phyloP scores from a whole-genome alignment of 2,329 filamentous ascomycete genomes.

The Xylariaceae sp. region DNA sequence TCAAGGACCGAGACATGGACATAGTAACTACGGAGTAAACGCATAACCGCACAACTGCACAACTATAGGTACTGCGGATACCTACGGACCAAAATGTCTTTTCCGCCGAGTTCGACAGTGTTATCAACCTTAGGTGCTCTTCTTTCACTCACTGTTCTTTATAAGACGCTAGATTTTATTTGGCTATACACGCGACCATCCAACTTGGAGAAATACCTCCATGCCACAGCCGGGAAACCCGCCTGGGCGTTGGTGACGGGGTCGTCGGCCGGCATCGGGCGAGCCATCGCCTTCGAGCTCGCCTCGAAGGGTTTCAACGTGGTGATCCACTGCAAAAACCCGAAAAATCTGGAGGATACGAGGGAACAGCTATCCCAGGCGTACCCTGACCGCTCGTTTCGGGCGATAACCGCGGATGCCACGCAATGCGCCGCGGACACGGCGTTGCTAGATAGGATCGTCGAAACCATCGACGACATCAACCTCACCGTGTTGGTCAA shows the following conservation, averaged over 20 bases:
- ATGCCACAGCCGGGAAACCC: not conserved
- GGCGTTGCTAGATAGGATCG: not conserved
- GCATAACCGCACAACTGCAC: too few species aligned
- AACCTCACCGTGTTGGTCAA: conserved; percentile 58
- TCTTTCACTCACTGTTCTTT: not conserved
- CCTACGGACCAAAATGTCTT: not conserved
- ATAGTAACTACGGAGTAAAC: too few species aligned
- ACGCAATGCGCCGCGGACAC: conserved; percentile 14
- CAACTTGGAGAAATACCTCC: not conserved
- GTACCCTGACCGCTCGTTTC: conserved; percentile 45
- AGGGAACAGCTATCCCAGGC: conserved; percentile 41
- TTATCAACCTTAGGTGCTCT: not conserved
- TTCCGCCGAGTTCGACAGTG: not conserved
- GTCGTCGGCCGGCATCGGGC: conserved; percentile 58
- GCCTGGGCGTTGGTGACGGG: conserved; percentile 46
- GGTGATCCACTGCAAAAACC: conserved; percentile 59
- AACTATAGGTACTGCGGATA: too few species aligned
- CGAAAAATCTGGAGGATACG: conserved; percentile 48
- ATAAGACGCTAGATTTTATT: not conserved
- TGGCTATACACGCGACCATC: not conserved
- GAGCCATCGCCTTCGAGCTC: conserved; percentile 54
- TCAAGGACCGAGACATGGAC: too few species aligned
- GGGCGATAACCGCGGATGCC: conserved; percentile 49
- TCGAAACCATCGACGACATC: conserved; percentile 34
- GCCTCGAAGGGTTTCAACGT: conserved; percentile 56